Evolutionary conservation across 2,329 filamentous ascomycete species (phyloP).

Genomic region (Aureobasidium sp.): DNA sequence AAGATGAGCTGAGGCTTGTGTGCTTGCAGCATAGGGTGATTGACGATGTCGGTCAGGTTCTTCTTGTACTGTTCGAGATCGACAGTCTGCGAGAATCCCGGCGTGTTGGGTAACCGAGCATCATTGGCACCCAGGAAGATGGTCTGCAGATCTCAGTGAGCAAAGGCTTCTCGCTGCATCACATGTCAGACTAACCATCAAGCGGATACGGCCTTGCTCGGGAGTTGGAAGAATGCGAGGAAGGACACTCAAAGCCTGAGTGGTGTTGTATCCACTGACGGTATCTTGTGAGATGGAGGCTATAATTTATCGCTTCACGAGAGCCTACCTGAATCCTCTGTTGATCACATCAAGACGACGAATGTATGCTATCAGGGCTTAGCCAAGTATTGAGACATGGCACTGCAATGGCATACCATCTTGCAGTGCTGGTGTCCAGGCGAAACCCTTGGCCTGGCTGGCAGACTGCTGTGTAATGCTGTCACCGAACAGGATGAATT

Average conservation of each 20-base stretch:
- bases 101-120: slow-evolving; percentile 58
- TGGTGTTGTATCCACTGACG: slow-evolving; percentile 69
- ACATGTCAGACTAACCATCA: slow-evolving; percentile 49
- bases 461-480: slow-evolving; percentile 71
- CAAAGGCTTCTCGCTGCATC: background rate
- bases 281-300: background rate
- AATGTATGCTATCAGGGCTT: slow-evolving; percentile 53
- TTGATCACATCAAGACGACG: slow-evolving; percentile 82
- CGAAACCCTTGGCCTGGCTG: slow-evolving; percentile 60
- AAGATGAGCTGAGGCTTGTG: slow-evolving; percentile 67
- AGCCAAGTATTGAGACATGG: background rate
- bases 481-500: slow-evolving; percentile 75
- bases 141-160: slow-evolving; percentile 41
- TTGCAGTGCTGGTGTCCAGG: slow-evolving; percentile 65
- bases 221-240: slow-evolving; percentile 65
- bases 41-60: slow-evolving; percentile 66
- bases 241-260: slow-evolving; percentile 63
- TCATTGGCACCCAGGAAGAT: slow-evolving; percentile 90
- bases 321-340: slow-evolving; percentile 61
- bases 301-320: background rate
- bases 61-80: slow-evolving; percentile 66
- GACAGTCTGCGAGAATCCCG: slow-evolving; percentile 62
- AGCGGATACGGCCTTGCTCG: slow-evolving; percentile 54
- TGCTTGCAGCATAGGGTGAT: slow-evolving; percentile 59
- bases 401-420: slow-evolving; percentile 46